phyloP scores from a whole-genome alignment of 352 stramenopile species.

The Blastocystis hominis region DNA sequence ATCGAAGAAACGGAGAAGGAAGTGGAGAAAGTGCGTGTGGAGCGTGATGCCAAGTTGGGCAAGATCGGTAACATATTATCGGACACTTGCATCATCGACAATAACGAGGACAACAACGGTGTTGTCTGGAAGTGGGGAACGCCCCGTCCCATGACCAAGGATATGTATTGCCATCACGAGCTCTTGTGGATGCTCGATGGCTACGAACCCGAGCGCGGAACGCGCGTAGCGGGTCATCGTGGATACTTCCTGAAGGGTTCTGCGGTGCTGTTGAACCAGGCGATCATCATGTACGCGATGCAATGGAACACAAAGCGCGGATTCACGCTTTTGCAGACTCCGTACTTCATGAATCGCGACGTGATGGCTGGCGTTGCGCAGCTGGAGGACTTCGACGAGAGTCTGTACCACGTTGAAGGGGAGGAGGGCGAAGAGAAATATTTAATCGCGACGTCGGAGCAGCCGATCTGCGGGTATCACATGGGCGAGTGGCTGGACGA shows the following conservation, averaged over 20 bases:
- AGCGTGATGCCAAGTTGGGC: conserved; percentile 70
- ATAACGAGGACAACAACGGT: conserved; percentile 77
- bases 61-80: conserved; percentile 95
- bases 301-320: not conserved
- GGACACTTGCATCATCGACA: conserved; percentile 80
- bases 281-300: conserved; percentile 86
- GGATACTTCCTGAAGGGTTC: conserved; percentile 97
- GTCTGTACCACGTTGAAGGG: conserved; percentile 95
- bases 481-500: conserved; percentile 82
- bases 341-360: conserved; percentile 99
- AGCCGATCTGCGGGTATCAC: conserved; percentile 97
- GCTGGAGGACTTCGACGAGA: conserved; percentile 98
- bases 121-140: conserved; percentile 52
- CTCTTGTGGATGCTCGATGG: conserved; percentile 93
- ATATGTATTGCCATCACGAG: conserved; percentile 60
- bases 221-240: conserved; percentile 86
- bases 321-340: not conserved
- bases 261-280: conserved; percentile 94
- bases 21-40: not conserved
- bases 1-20: not conserved
- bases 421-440: conserved; percentile 81
- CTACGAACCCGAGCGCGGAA: conserved; percentile 91
- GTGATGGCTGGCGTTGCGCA: conserved; percentile 92
- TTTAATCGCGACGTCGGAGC: conserved; percentile 97
- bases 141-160: conserved; percentile 47